phyloP scores from a whole-genome alignment of 208 protist species.

The Leishmania turanica region DNA sequence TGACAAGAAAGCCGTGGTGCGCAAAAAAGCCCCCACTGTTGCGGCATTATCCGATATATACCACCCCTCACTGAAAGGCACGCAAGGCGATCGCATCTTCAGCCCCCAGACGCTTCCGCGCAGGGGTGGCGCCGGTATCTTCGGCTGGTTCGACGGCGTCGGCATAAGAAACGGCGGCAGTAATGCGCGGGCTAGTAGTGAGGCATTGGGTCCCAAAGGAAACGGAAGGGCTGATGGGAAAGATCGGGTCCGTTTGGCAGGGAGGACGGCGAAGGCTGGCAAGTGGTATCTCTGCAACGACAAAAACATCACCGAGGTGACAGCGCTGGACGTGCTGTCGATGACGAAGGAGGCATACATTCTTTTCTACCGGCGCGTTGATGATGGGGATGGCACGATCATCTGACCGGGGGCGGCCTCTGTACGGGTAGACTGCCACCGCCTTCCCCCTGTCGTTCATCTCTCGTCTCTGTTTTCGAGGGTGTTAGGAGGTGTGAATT shows the following conservation, averaged over 20 bases:
- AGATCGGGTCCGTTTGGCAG: background rate
- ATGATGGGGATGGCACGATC: background rate
- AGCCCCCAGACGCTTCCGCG: no score
- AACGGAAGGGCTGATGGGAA: background rate
- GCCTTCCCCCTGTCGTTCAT: background rate
- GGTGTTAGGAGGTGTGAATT: background rate
- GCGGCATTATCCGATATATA: background rate
- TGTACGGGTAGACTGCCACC: background rate
- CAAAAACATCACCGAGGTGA: constrained; percentile 42
- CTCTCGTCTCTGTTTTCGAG: background rate
- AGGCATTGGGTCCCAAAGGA: background rate
- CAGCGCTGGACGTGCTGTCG: constrained; percentile 39
- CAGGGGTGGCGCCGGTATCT: background rate
- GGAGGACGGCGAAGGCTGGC: background rate
- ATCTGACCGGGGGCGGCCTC: background rate
- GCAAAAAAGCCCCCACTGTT: background rate
- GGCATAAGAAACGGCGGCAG: background rate
- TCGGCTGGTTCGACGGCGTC: background rate
- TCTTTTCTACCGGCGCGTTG: constrained; percentile 63
- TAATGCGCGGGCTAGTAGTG: no score
- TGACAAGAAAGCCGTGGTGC: constrained; percentile 2
- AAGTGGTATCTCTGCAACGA: constrained; percentile 89
- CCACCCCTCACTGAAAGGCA: background rate
- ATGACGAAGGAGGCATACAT: constrained; percentile 72
- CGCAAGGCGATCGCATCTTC: background rate